Base-by-base conservation (phyloP, 768 basidiomycete genomes). In the Leccinellum rugosiceps region DNA sequence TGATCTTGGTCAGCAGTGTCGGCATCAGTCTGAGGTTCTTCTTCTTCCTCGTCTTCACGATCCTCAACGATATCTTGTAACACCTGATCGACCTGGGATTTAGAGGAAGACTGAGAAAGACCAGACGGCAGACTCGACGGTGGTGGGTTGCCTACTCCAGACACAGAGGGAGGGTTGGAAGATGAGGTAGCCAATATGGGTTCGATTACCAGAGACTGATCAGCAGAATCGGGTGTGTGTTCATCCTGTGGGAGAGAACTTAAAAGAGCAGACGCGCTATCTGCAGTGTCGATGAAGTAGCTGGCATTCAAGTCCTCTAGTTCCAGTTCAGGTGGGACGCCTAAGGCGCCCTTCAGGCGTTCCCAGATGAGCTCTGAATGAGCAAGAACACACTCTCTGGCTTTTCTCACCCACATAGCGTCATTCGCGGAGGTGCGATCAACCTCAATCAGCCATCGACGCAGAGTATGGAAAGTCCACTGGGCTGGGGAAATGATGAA, bases 281-380 rank as follows among this genome's bases (percentile, higher is more conserved):
- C 56, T 13, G 45, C 31, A 45, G 45, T 13, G 2, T 47, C 51
- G 11, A 53, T 10, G 30, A 23, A 51, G 55, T 23, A n/a, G 43
- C 7, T 21, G 7, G 26, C 25, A 8, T 61, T 59, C 25, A 23
- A 19, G n/a, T 78, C 80, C 46, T 88, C 86, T 31, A 84, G 72
- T 62, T 92, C 87, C 21, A 95, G 77, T 65, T 95, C 92, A 0
- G 87, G 87, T 10, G 94, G 93, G 5, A 94, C 87, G 5, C 94
- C 94, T 2, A 97, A 76, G 0, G 90, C 92, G 30, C 85, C 88
- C 65, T 94, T 94, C 65, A 95, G 76, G 56, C 92, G 83, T 70
- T 95, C 92, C 94, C 94, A 97, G 55, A 95, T 86, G 41, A 93
- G 83, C 65, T 95, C 93, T 14, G 86, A 88, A 61, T 86, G 87